Evolutionary conservation across 1,284 basidiomycete species (phyloP), one percentile per base, ranked within the genome.

Genomic region (Cutaneotrichosporon sp.): DNA sequence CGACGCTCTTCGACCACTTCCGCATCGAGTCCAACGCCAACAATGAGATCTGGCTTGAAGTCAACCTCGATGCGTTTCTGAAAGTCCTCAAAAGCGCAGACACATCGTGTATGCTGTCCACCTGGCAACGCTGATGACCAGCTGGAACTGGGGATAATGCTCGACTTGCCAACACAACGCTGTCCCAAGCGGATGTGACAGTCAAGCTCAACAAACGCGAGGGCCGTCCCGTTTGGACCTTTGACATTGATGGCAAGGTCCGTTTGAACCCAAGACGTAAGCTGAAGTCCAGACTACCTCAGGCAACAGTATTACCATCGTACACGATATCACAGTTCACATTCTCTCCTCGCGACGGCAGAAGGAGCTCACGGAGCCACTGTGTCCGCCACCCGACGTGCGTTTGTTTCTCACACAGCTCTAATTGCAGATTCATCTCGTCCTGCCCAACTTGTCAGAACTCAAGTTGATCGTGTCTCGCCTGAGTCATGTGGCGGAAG

Each of bases 361-460:
- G 14, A 81, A 80, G 17, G 82, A 80, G 55, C 78, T 94, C 50
- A 79, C 78, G 17, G 90, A 94, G 68, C 91, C 90, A 0, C 70
- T 88, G 61, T 93, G 90, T 71, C 90, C 91, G 1, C 85, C 88
- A 38, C 88, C 90, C 7, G 87, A 94, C 65, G 91, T 91, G 61
- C 53, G 82, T 69, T 59, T 1, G 19, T 16, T 17, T 4, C 3
- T 5, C 8, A 1, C 14, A 20, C 9, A 14, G 6, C 10, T 17
- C 41, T 45, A 9, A 51, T 11, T 10, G 7, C 42, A 94, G 91
- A 80, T 88, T 10, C 87, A 91, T 61, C 84, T 94, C 46, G 75
- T 91, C 3, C 76, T 93, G 0, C 91, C 90, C 0, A 81, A 85
- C 2, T 76, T 93, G 0, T 78, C 81, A 8, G 88, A 90, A 61